These are phyloP conservation scores for Botrytis byssoidea DNA, from an alignment of 2,329 filamentous ascomycete species.

Conservation along the genomic window DNA sequence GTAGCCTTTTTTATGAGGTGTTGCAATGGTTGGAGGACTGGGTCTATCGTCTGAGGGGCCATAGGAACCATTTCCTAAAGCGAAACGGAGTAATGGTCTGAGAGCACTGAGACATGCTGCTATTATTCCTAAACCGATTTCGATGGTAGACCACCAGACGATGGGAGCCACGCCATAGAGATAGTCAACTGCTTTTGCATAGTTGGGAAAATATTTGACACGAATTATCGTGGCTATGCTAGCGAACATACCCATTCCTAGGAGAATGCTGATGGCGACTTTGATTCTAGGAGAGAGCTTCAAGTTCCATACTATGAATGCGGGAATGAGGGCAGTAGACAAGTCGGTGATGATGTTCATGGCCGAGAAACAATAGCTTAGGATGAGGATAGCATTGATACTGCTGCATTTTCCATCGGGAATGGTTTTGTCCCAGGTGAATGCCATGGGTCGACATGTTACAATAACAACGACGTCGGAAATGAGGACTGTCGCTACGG, in stretches of 20 bases:
- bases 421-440: conserved; percentile 16
- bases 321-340: conserved; percentile 6
- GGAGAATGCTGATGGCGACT: not conserved
- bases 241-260: conserved; percentile 16
- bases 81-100: not conserved
- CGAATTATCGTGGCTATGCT: conserved; percentile 14
- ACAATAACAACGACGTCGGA: conserved; percentile 2
- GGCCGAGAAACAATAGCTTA: conserved; percentile 13
- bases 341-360: conserved; percentile 17
- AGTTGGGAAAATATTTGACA: conserved; percentile 11
- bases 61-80: not conserved
- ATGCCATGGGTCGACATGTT: conserved; percentile 16
- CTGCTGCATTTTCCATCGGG: conserved; percentile 12
- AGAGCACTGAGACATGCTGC: conserved; percentile 1
- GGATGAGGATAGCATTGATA: conserved; percentile 13
- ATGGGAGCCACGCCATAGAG: conserved; percentile 16
- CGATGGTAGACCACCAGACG: conserved; percentile 12
- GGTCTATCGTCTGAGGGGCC: not conserved
- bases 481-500: conserved; percentile 5
- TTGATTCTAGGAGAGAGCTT: not conserved
- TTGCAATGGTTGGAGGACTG: not conserved
- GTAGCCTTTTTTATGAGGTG: not conserved
- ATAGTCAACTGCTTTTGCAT: conserved; percentile 7
- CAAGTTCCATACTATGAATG: conserved; percentile 13
- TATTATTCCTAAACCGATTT: conserved; percentile 6